A percentile compares a stretch with the other conserved stretches of the same genome.
Conservation (phyloP, 2,329 filamentous ascomycete species). For the Geosmithia flava region DNA sequence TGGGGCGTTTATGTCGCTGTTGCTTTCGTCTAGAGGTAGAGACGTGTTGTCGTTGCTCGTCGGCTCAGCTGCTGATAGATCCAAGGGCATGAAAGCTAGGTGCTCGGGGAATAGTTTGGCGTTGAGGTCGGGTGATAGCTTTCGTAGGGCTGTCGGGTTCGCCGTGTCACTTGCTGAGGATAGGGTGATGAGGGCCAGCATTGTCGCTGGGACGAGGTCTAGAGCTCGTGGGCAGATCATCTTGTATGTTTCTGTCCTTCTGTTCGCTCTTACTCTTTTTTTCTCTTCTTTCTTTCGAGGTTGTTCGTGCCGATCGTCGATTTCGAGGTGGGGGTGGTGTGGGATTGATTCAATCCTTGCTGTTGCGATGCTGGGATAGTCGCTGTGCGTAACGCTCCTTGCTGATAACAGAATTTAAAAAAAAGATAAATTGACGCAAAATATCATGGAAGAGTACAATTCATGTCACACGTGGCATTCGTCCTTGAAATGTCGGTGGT, state of each 20-base stretch:
- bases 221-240: constrained; percentile 14
- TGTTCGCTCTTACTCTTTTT: background rate
- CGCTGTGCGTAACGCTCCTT: too few relatives aligned
- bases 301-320: too few relatives aligned
- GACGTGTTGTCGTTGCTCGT: background rate
- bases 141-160: constrained; percentile 51
- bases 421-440: too few relatives aligned
- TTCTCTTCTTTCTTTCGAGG: too few relatives aligned
- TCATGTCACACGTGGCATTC: too few relatives aligned
- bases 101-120: constrained; percentile 67
- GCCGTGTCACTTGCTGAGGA: constrained; percentile 15
- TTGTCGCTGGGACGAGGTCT: constrained; percentile 26
- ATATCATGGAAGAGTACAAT: too few relatives aligned
- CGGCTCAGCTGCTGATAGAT: background rate
- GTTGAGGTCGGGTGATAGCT: constrained; percentile 57
- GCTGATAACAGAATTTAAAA: too few relatives aligned
- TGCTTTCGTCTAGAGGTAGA: too few relatives aligned
- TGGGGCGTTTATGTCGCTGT: constrained; percentile 1
- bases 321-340: too few relatives aligned
- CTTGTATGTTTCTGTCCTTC: background rate
- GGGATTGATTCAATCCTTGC: too few relatives aligned
- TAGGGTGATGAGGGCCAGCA: constrained; percentile 31
- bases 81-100: constrained; percentile 31
- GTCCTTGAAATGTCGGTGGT: too few relatives aligned
- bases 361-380: too few relatives aligned